Evolutionary conservation across 306 rosid species (phyloP).

Genomic region (Purshia tridentata): DNA sequence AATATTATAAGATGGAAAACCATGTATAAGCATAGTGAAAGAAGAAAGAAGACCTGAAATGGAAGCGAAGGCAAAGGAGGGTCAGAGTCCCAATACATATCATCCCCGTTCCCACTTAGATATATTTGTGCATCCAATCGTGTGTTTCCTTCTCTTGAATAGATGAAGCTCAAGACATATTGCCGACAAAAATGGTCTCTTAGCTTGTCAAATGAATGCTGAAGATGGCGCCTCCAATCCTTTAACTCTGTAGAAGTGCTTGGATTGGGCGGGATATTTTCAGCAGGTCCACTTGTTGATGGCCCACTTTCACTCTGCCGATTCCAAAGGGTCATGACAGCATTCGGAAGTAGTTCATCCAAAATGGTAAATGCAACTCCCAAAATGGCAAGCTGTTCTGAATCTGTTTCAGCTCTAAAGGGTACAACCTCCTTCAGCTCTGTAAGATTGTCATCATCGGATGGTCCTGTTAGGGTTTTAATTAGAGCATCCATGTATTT

Average conservation of each 20-base stretch:
- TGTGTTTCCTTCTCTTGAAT: constrained; percentile 94
- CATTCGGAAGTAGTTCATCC: constrained; percentile 80
- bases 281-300: constrained; percentile 46
- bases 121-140: constrained; percentile 79
- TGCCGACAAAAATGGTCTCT: constrained; percentile 92
- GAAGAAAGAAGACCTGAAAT: constrained; percentile 71
- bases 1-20: not conserved
- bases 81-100: constrained; percentile 58
- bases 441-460: constrained; percentile 83
- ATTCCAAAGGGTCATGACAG: constrained; percentile 71
- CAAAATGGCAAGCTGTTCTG: constrained; percentile 86
- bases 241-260: constrained; percentile 63
- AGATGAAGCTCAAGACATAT: constrained; percentile 86
- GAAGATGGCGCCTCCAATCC: constrained; percentile 95
- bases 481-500: constrained; percentile 84
- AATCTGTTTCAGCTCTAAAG: constrained; percentile 91
- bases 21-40: constrained; percentile 2
- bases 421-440: constrained; percentile 69
- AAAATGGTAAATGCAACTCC: constrained; percentile 86
- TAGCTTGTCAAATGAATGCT: constrained; percentile 90
- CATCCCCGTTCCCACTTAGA: constrained; percentile 59
- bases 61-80: constrained; percentile 87
- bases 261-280: constrained; percentile 45
- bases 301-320: constrained; percentile 53
- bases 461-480: constrained; percentile 79